Conservation (phyloP, 108 stramenopile genomes). For the Seminavis robusta region DNA sequence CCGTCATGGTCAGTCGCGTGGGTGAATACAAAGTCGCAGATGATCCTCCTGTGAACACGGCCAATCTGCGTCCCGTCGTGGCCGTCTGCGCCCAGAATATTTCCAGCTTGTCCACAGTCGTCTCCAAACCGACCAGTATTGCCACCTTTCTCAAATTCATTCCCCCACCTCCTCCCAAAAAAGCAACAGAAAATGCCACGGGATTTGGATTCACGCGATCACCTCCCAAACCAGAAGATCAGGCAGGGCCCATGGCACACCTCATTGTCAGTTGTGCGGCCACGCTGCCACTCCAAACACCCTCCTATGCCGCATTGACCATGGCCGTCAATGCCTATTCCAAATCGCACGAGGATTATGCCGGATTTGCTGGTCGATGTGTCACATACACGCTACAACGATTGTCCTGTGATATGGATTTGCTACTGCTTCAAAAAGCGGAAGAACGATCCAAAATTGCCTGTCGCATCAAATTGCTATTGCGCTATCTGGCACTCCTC, state of each 20-base stretch:
- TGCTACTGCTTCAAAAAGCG: slow-evolving; percentile 10
- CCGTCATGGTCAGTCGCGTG: slow-evolving; percentile 74
- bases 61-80: slow-evolving; percentile 17
- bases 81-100: slow-evolving; percentile 44
- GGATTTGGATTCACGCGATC: slow-evolving; percentile 7
- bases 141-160: slow-evolving; percentile 36
- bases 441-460: background rate
- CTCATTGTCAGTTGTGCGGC: slow-evolving; percentile 35
- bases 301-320: slow-evolving; percentile 74
- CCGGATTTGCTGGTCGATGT: slow-evolving; percentile 61
- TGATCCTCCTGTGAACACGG: background rate
- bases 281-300: slow-evolving; percentile 68
- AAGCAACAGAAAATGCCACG: too few relatives aligned
- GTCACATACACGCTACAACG: slow-evolving; percentile 43
- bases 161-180: slow-evolving; percentile 12
- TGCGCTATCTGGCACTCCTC: slow-evolving; percentile 73
- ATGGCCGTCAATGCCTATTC: slow-evolving; percentile 48
- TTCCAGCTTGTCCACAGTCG: slow-evolving; percentile 43
- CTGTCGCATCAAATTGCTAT: slow-evolving; percentile 48
- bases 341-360: slow-evolving; percentile 9
- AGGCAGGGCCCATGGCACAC: slow-evolving; percentile 42
- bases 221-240: slow-evolving; percentile 9
- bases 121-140: slow-evolving; percentile 52
- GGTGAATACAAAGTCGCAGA: slow-evolving; percentile 44
- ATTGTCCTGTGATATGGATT: slow-evolving; percentile 62